Conservation (phyloP, 306 rosid species). For the Cicer arietinum region DNA sequence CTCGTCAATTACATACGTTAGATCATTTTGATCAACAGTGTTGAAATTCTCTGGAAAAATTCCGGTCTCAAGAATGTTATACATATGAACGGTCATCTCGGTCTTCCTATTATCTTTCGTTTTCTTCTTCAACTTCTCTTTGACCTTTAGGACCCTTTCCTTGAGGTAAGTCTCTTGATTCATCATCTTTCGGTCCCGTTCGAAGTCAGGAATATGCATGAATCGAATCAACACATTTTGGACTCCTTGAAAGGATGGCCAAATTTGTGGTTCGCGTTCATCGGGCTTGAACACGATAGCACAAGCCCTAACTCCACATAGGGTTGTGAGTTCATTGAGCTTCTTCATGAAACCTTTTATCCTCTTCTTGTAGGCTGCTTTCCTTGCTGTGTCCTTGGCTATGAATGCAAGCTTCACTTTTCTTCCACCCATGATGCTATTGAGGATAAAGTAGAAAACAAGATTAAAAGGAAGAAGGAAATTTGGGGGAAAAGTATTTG, state of each 20-base stretch:
- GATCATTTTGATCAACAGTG: background rate
- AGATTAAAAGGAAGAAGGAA: background rate
- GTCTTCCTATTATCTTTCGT: background rate
- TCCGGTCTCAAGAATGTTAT: background rate
- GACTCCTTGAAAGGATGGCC: conserved; percentile 2
- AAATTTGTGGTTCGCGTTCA: conserved; percentile 19
- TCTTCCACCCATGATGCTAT: conserved; percentile 15
- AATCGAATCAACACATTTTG: background rate
- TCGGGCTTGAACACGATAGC: conserved; percentile 10
- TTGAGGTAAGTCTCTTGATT: conserved; percentile 8
- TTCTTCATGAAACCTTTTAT: conserved; percentile 26
- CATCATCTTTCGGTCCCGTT: conserved; percentile 16
- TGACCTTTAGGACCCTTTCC: background rate
- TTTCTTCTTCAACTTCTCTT: background rate
- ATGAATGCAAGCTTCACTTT: conserved; percentile 39
- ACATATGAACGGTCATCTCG: background rate
- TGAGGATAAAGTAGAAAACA: background rate
- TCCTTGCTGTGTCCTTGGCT: conserved; percentile 14
- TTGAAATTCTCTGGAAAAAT: background rate
- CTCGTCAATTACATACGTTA: background rate
- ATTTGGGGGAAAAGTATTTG: background rate
- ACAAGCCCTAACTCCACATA: conserved; percentile 40
- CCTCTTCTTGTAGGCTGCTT: conserved; percentile 29
- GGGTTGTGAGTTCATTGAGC: conserved; percentile 25
- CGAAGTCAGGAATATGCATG: background rate